A percentile compares a stretch with the other conserved stretches of the same genome.
Conservation (phyloP, 805 yeast genomes). For the Candida nanaspora region DNA sequence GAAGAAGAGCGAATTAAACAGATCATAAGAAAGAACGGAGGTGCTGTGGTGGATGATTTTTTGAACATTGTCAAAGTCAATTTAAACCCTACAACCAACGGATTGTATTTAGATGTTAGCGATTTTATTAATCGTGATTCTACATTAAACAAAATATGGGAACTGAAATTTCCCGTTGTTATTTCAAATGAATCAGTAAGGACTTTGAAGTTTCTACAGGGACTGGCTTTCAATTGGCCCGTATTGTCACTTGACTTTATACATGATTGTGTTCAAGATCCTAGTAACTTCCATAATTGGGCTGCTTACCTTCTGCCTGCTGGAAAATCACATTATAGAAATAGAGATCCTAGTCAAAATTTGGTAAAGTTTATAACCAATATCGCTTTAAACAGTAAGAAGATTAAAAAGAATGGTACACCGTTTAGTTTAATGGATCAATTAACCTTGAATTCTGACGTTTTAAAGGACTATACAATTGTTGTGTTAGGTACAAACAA, state of each 20-base stretch:
- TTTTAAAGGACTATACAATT: constrained; percentile 27
- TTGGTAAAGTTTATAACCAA: constrained; percentile 35
- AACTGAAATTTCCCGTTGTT: constrained; percentile 54
- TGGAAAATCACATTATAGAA: constrained; percentile 45
- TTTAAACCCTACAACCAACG: constrained; percentile 2
- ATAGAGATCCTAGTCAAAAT: constrained; percentile 39
- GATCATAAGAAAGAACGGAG: background rate
- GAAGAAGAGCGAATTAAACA: background rate
- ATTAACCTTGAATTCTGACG: constrained; percentile 28
- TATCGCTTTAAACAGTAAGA: constrained; percentile 14
- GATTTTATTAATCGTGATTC: constrained; percentile 4
- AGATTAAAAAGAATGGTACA: too few species aligned
- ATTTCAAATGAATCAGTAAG: constrained; percentile 52
- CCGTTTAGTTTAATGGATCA: constrained; percentile 30
- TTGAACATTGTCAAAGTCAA: background rate
- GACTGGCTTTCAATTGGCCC: constrained; percentile 83
- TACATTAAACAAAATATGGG: constrained; percentile 3
- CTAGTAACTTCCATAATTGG: constrained; percentile 30
- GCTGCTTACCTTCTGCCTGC: constrained; percentile 58
- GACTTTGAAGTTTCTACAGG: constrained; percentile 71
- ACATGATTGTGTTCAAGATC: constrained; percentile 31
- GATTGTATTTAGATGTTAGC: constrained; percentile 8
- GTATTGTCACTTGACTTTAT: constrained; percentile 55
- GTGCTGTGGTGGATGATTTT: background rate
- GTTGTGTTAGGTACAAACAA: constrained; percentile 29